These are phyloP conservation scores for Daldinia vernicosa DNA, from an alignment of 495 filamentous ascomycete genomes.

Conservation along the genomic window DNA sequence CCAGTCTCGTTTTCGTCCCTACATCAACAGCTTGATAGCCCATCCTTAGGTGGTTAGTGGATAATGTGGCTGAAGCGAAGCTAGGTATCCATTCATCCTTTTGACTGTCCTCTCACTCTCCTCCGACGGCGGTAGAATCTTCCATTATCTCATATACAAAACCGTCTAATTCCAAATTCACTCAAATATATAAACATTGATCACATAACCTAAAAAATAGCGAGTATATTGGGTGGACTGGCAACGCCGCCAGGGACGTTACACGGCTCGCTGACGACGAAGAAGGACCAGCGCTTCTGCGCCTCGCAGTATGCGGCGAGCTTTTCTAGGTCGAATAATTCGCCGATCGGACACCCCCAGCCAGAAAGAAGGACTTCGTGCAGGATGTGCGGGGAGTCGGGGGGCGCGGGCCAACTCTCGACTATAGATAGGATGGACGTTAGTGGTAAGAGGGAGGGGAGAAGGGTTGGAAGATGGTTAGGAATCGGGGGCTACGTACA, in stretches of 20 bases:
- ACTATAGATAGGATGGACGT: constrained; percentile 22
- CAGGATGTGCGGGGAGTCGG: constrained; percentile 37
- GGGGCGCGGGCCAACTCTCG: constrained; percentile 52
- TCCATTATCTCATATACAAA: not conserved
- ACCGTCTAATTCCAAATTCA: not conserved
- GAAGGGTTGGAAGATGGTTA: not conserved
- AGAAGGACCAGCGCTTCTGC: constrained; percentile 55
- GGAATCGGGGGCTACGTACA: constrained; percentile 13
- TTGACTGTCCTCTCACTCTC: not conserved
- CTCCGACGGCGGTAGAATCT: too few species aligned
- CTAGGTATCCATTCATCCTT: not conserved
- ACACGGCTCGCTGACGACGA: constrained; percentile 57
- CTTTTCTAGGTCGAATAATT: constrained; percentile 59
- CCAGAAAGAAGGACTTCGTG: constrained; percentile 59
- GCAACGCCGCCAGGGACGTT: constrained; percentile 60
- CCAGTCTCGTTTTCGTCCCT: not conserved
- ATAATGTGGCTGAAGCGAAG: not conserved
- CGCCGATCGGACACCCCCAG: constrained; percentile 61
- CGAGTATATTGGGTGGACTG: constrained; percentile 58
- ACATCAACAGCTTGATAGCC: not conserved
- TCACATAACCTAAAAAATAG: constrained; percentile 46
- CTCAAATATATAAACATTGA: not conserved
- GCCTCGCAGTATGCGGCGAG: constrained; percentile 49
- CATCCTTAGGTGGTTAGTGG: not conserved
- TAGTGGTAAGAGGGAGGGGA: not conserved